Evolutionary conservation across 345 rosid species (phyloP), one percentile per base, ranked within the genome.

Genomic region (Cardamine occulta): DNA sequence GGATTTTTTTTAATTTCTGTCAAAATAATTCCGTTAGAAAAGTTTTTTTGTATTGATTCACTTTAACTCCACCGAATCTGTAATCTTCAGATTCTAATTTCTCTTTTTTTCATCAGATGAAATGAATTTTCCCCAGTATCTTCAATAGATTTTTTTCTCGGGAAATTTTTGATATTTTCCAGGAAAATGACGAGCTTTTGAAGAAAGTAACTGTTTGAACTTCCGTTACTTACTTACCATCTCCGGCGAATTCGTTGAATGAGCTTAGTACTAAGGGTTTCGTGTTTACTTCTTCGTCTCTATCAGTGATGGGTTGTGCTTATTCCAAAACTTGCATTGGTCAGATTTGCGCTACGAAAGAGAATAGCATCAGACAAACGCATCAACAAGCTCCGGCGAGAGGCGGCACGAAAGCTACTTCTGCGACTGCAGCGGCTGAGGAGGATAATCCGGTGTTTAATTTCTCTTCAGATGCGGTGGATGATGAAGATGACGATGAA

Each of bases 241-340:
- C 48, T 4, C 8, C 5, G 23, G 8, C 65, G 44, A 45, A 44
- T 63, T 58, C 57, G 32, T 79, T 32, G 44, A 58, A 72, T 79
- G 82, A 81, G 57, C 29, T 56, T 70, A 39, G 39, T 35, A 39
- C 58, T 44, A 31, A 53, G 57, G 59, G 61, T 55, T 74, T 48
- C 32, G 51, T 40, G 40, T 34, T 66, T 13, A 21, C 47, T 15
- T 37, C 49, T 8, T 59, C 47, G 14, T 74, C 60, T 54, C 34
- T 70, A 75, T 54, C 68, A 77, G 83, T 79, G 35, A 95, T 95
- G 99, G 99, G 99, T 55, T 95, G 99, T 72, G 93, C 87, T 39
- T 90, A 95, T 79, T 95, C 99, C 17, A 86, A 96, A 78, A 88
- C 91, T 62, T 95, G 99, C 77, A 92, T 95, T 63, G 97, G 99